Base-by-base conservation (phyloP, 176 grass and related monocot genomes). In the Bolboschoenus planiculmis region DNA sequence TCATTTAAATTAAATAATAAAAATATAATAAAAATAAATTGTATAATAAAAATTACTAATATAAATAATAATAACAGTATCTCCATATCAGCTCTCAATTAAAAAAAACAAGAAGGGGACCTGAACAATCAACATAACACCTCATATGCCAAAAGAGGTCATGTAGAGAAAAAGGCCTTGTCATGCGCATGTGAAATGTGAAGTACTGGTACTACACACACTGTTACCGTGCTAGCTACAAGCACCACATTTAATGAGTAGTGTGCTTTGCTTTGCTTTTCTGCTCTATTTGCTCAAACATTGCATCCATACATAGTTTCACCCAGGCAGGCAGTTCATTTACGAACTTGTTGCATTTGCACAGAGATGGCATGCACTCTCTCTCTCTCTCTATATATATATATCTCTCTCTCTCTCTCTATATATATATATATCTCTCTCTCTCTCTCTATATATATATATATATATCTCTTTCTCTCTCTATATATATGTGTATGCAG, bases 271-370 rank as follows among this genome's bases (percentile, higher is more conserved):
- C 50, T 53, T 44, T 56, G 6, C 0, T 4, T 81, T 82, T 65
- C 79, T n/a, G n/a, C n/a, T 64, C n/a, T 44, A 48, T 82, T 82
- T 82, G 79, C 55, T 64, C 56, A 82, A 82, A 82, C 79, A 82
- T 82, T 64, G 23, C 57, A 30, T 29, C n/a, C n/a, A n/a, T n/a
- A 11, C 64, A 81, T 81, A 31, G 57, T 81, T 81, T 44, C 57
- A 81, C 59, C 7, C 5, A 82, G 14, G 37, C 55, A 27, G 56
- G n/a, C n/a, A n/a, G n/a, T n/a, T n/a, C n/a, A n/a, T 47, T 48
- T 6, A 40, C 37, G 48, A 82, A 39, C 23, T 58, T 60, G 79
- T 82, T 64, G 40, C 58, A 61, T 23, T 82, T 82, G 58, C 59
- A 61, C 30, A 58, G 55, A 44, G 34, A 40, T 61, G n/a, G 56